These are phyloP conservation scores for Torrubiella hemipterigena DNA, from an alignment of 2,329 filamentous ascomycete genomes.

Conservation along the genomic window DNA sequence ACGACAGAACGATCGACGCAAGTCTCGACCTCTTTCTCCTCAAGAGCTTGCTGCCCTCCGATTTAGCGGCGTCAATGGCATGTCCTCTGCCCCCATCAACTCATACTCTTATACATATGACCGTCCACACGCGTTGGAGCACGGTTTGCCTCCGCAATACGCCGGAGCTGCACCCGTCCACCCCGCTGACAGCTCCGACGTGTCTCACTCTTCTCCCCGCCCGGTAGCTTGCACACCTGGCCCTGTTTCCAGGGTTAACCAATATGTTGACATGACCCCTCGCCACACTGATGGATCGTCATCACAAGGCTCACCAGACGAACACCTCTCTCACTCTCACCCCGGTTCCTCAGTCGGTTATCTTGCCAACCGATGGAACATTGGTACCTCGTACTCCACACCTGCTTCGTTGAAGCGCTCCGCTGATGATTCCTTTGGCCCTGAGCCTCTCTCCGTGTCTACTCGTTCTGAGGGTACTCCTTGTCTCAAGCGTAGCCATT, in stretches of 20 bases:
- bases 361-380: conserved; percentile 45
- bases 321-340: conserved; percentile 25
- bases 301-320: conserved; percentile 16
- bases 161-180: too few species aligned
- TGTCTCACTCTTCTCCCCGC: too few species aligned
- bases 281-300: conserved; percentile 15
- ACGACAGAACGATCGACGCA: conserved; percentile 82
- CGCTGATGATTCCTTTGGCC: too few species aligned
- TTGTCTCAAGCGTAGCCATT: conserved; percentile 17
- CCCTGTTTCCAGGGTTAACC: neutral
- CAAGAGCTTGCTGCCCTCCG: conserved; percentile 59
- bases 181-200: too few species aligned
- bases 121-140: too few species aligned
- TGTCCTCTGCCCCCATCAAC: conserved; percentile 34
- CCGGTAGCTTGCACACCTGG: too few species aligned
- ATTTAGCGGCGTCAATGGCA: conserved; percentile 39
- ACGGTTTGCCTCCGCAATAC: too few species aligned
- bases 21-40: conserved; percentile 69
- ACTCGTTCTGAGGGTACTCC: conserved; percentile 29
- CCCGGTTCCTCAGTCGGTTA: conserved; percentile 36
- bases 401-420: conserved; percentile 9
- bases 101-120: too few species aligned
- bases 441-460: conserved; percentile 30
- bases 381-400: conserved; percentile 37
- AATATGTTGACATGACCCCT: conserved; percentile 10